These are phyloP conservation scores for Pythium insidiosum DNA, from an alignment of 352 stramenopile genomes.

Conservation along the genomic window DNA sequence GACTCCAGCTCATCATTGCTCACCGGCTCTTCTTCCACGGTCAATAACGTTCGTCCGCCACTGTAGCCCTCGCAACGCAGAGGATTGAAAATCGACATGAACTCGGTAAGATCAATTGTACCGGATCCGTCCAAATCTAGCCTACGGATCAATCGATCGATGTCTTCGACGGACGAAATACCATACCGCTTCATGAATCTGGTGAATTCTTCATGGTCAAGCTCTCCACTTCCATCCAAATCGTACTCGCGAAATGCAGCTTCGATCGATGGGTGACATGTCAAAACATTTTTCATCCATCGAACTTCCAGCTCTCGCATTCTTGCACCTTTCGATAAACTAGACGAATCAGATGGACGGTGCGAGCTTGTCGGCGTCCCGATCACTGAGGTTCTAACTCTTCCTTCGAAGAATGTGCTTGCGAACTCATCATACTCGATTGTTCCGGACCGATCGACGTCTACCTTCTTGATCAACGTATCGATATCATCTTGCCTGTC, in stretches of 20 bases:
- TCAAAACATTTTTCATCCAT: constrained; percentile 51
- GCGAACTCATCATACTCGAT: constrained; percentile 65
- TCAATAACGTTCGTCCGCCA: no score
- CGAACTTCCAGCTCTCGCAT: constrained; percentile 46
- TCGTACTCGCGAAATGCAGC: constrained; percentile 62
- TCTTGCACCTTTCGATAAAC: constrained; percentile 15
- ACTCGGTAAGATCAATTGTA: constrained; percentile 47
- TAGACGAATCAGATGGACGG: no score
- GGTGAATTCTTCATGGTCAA: constrained; percentile 56
- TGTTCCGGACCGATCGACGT: constrained; percentile 29
- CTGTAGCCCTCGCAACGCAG: no score
- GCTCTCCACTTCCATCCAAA: constrained; percentile 27
- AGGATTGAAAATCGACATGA: constrained; percentile 53
- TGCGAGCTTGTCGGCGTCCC: no score
- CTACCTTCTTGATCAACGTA: constrained; percentile 32
- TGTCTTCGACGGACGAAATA: constrained; percentile 45
- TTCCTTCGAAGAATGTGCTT: constrained; percentile 42
- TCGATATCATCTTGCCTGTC: constrained; percentile 30
- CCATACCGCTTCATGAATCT: constrained; percentile 70
- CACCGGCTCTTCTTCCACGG: no score
- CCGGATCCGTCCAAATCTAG: constrained; percentile 43
- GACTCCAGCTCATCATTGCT: constrained; percentile 50
- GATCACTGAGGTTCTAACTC: constrained; percentile 1
- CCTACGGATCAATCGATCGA: constrained; percentile 30
- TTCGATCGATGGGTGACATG: constrained; percentile 50